Evolutionary conservation across 2,329 filamentous ascomycete species (phyloP), one percentile per base, ranked within the genome.

Genomic region (Alternaria angustiovoidea): DNA sequence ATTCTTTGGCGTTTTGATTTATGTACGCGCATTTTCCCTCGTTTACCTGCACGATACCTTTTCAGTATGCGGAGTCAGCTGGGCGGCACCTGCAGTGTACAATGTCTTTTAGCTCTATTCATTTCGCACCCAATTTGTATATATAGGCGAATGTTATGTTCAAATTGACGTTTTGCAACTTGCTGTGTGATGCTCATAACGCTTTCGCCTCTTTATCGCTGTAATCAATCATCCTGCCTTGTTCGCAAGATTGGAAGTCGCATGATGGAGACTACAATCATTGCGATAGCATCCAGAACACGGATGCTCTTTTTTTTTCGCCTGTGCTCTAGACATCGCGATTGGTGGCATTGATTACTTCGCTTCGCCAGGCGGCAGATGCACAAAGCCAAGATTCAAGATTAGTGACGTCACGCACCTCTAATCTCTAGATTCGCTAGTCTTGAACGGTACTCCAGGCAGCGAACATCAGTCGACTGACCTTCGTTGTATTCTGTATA

Each of bases 31-130:
- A 58, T 70, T 66, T 63, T 62, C 65, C 54, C 65, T 72, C 66
- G 52, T 71, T 62, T 70, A 70, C 62, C 66, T 75, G 73, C 73
- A 75, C 72, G 74, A 77, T 77, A 77, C 74, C 74, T 67, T 75
- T 74, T 72, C 65, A 65, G 67, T 64, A 58, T 66, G 64, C 51
- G 70, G 73, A 75, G 70, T 75, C 69, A 66, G 63, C 66, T 70
- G 65, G 68, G 70, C 59, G 64, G 69, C 67, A 72, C 72, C 69
- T 75, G 73, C 68, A 72, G 62, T 74, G 69, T 72, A 69, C 53
- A 62, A 55, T 66, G 54, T 43, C 41, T 62, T 65, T 18, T 16
- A 36, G 32, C 18, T 42, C 53, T 38, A 39, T 65, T 46, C 51
- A 61, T 65, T 48, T 53, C 44, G 55, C 54, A 48, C 53, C 14